These are phyloP conservation scores for Polytrichum commune DNA, from an alignment of 225 moss, liverwort and hornwort genomes.

Conservation along the genomic window DNA sequence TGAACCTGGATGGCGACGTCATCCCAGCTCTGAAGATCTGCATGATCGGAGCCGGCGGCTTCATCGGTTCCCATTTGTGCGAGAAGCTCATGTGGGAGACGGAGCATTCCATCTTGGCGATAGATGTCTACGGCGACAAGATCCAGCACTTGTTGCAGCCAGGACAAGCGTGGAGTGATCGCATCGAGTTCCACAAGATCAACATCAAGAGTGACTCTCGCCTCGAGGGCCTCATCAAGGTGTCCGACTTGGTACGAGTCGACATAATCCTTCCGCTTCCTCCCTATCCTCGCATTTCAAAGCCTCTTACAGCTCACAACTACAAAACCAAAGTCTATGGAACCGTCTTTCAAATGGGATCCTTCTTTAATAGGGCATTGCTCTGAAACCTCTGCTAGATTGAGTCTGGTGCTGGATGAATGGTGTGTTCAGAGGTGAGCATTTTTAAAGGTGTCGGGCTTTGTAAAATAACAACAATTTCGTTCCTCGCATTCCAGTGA, in stretches of 20 bases:
- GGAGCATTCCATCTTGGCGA: slow-evolving; percentile 36
- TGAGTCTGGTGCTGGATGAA: too few species aligned
- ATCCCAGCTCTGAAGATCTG: slow-evolving; percentile 38
- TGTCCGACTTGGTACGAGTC: slow-evolving; percentile 34
- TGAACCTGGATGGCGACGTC: slow-evolving; percentile 44
- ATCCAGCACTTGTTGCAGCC: slow-evolving; percentile 54
- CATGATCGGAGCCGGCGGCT: slow-evolving; percentile 59
- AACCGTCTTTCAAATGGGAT: too few species aligned
- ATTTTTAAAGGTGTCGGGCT: too few species aligned
- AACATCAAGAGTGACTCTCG: slow-evolving; percentile 55
- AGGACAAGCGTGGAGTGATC: slow-evolving; percentile 34
- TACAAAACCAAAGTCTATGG: too few species aligned
- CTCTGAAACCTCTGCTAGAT: too few species aligned
- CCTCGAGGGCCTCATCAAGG: slow-evolving; percentile 34
- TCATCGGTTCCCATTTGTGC: slow-evolving; percentile 74
- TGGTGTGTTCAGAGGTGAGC: too few species aligned
- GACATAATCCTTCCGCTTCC: too few species aligned
- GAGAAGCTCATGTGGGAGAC: slow-evolving; percentile 60
- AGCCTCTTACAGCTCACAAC: too few species aligned
- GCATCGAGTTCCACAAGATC: slow-evolving; percentile 53
- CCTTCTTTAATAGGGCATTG: too few species aligned
- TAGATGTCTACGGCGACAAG: slow-evolving; percentile 59
- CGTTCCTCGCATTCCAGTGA: too few species aligned
- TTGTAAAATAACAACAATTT: too few species aligned
- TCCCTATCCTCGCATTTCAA: too few species aligned